Evolutionary conservation across 1,284 basidiomycete genomes (phyloP).

Genomic region (Dichomitus squalens): DNA sequence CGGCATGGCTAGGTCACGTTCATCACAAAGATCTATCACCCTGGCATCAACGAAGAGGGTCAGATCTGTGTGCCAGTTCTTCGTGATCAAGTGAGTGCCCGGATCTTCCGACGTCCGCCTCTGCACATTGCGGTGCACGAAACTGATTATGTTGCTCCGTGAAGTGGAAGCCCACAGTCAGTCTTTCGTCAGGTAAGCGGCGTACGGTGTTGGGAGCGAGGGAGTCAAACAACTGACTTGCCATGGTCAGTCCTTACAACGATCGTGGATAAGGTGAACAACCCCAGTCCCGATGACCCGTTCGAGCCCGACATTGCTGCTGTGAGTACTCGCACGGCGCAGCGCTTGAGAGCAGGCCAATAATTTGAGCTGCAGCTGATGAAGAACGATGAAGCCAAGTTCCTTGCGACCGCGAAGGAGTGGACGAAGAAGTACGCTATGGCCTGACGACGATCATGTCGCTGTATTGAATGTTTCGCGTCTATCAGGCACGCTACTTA

Average conservation of each 20-base stretch:
- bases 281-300: constrained; percentile 88
- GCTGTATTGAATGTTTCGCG: neutral
- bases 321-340: constrained; percentile 41
- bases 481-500: neutral
- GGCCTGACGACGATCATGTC: neutral
- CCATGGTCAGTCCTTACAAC: constrained; percentile 66
- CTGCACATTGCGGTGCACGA: neutral
- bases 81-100: constrained; percentile 71
- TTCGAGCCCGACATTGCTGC: constrained; percentile 85
- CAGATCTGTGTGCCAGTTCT: constrained; percentile 81
- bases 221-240: neutral
- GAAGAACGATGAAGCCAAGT: constrained; percentile 73
- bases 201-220: neutral
- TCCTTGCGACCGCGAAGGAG: constrained; percentile 74
- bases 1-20: constrained; percentile 68
- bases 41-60: constrained; percentile 91
- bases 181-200: constrained; percentile 66
- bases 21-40: constrained; percentile 89
- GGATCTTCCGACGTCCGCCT: neutral
- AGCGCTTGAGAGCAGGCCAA: neutral
- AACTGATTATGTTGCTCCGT: neutral
- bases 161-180: constrained; percentile 90
- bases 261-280: constrained; percentile 85
- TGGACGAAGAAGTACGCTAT: constrained; percentile 73
- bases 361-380: constrained; percentile 48